Evolutionary conservation across 208 protist species (phyloP).

Genomic region (Wallacemonas sp.): DNA sequence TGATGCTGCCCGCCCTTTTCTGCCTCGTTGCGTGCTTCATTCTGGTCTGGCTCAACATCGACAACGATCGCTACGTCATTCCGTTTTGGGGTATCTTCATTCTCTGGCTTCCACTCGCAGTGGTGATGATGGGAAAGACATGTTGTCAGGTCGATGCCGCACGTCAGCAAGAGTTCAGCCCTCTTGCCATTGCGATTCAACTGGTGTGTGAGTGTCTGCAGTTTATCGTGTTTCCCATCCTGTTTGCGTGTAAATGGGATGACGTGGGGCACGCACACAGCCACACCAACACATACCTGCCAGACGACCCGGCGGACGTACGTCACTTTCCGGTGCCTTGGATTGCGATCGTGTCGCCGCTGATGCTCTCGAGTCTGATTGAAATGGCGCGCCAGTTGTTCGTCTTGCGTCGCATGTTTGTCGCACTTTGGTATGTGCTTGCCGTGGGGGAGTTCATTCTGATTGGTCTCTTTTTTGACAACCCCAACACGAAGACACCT

Average conservation of each 20-base stretch:
- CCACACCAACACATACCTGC: neutral
- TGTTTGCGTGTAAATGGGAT: constrained; percentile 11
- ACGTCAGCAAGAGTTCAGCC: neutral
- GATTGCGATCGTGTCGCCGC: neutral
- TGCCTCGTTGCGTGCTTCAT: neutral
- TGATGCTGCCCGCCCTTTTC: neutral
- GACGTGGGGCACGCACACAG: constrained; percentile 4
- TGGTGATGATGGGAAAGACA: neutral
- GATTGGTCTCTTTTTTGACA: constrained; percentile 1
- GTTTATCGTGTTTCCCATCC: neutral
- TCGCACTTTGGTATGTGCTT: neutral
- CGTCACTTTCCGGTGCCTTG: constrained; percentile 3
- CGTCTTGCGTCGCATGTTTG: neutral
- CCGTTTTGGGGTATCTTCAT: constrained; percentile 14
- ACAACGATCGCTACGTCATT: neutral
- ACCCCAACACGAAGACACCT: neutral
- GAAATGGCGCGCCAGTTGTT: neutral
- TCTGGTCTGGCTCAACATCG: neutral
- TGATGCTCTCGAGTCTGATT: neutral
- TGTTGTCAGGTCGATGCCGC: neutral
- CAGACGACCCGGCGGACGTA: neutral
- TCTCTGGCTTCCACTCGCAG: constrained; percentile 4
- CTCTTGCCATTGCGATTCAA: neutral
- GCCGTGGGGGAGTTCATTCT: neutral
- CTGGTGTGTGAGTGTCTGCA: neutral